Percentiles rank a stretch among this genome's conserved stretches.
These are phyloP conservation scores for Coemansia sp. DNA, from an alignment of 192 early-diverging fungal species.

Conservation along the genomic window DNA sequence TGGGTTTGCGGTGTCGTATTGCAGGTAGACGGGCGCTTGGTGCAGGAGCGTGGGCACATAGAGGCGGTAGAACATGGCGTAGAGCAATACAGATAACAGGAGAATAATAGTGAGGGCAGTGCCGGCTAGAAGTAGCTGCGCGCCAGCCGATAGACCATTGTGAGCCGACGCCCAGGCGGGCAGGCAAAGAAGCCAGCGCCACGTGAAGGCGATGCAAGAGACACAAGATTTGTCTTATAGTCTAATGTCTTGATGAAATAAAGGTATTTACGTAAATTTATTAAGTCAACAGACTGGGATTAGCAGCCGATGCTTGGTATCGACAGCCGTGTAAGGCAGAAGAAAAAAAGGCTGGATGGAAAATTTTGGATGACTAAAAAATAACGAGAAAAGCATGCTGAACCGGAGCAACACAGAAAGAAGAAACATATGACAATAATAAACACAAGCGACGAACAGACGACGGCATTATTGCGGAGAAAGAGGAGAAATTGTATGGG, in stretches of 20 bases:
- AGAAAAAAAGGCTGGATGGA: neutral
- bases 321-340: neutral
- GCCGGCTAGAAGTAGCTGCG: constrained; percentile 23
- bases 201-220: too few relatives aligned
- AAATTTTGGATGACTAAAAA: neutral
- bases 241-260: neutral
- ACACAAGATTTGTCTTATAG: too few relatives aligned
- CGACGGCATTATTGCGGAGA: too few relatives aligned
- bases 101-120: constrained; percentile 15
- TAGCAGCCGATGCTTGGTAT: neutral
- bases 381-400: neutral
- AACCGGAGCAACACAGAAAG: constrained; percentile 1
- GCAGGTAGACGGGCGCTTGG: constrained; percentile 59
- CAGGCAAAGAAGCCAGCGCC: constrained; percentile 7
- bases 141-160: constrained; percentile 21
- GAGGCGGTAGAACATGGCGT: constrained; percentile 60
- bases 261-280: neutral
- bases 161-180: constrained; percentile 19
- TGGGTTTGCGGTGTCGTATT: constrained; percentile 26
- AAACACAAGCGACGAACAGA: too few relatives aligned
- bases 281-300: neutral
- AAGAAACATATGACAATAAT: neutral
- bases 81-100: constrained; percentile 39
- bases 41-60: constrained; percentile 64
- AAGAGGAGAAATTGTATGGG: constrained; percentile 2